Evolutionary conservation across 495 filamentous ascomycete species (phyloP), one percentile per base, ranked within the genome.

Genomic region (Penicillium angulare): DNA sequence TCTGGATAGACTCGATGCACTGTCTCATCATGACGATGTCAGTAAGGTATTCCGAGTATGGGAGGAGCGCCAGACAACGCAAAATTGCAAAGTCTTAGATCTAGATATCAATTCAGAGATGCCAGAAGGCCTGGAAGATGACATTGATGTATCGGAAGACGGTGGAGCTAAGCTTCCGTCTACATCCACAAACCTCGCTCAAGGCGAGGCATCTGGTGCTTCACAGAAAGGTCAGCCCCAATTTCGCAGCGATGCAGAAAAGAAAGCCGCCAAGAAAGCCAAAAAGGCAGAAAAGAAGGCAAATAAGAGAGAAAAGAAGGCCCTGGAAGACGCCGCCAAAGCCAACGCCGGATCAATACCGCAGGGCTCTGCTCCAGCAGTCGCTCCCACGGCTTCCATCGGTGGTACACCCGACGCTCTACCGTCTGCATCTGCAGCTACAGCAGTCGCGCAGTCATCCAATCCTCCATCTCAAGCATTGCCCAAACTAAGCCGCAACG

Each of bases 1-100:
- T 7, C 62, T 74, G 20, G 43, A 45, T 8, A 55, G 52, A 7
- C 68, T 77, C 7, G 64, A 71, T 4, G 45, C 35, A 13, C 57
- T 75, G 31, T 43, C 70, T 3, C 64, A 57, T 23, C 53, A 66
- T 38, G 67, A 72, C 50, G 72, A 75, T 29, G 69, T 75, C 38
- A 73, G 71, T 56, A 69, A 70, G 32, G 53, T 68, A 6, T 56
- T 77, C 9, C 57, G 49, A 3, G 29, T 39, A 7, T 71, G 69
- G 67, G 57, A 64, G 8, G 60, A 56, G 35, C 43, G 42, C 1
- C 51, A 48, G 2, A 35, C 27, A 9, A 43, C 29, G 43, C 5
- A 47, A 53, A 27, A 52, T 26, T 7, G 34, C 13, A 66, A 41
- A 20, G 58, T 66, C 39, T 43, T 69, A 22, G 65, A 67, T 23